Evolutionary conservation across 2,329 filamentous ascomycete species (phyloP).

Genomic region (Penicillium thymicola): DNA sequence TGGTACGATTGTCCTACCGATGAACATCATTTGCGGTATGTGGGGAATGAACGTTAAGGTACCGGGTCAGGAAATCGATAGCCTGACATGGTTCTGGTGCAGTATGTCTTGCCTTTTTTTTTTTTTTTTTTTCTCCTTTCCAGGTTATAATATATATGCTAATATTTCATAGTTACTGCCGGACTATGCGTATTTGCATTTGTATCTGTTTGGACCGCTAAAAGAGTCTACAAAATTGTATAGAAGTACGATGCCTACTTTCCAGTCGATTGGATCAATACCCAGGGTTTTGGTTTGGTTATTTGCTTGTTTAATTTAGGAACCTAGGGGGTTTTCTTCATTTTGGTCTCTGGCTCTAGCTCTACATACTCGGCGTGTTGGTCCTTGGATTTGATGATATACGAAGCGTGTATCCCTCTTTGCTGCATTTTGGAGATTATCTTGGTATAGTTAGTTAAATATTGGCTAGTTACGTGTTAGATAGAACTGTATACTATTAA

Average conservation of each 20-base stretch:
- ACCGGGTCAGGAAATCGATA: constrained; percentile 81
- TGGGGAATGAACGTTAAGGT: constrained; percentile 99
- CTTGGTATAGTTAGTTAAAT: neutral
- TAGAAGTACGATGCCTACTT: constrained; percentile 32
- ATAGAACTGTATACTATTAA: constrained; percentile 12
- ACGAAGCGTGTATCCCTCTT: neutral
- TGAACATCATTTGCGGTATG: constrained; percentile 98
- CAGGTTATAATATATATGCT: neutral
- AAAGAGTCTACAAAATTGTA: constrained; percentile 78
- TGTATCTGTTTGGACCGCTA: constrained; percentile 75
- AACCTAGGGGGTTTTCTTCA: neutral
- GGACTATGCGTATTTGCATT: constrained; percentile 76
- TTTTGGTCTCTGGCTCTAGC: neutral
- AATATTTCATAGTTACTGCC: constrained; percentile 55
- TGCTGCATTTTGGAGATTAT: neutral
- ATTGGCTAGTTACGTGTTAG: neutral
- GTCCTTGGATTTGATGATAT: constrained; percentile 12
- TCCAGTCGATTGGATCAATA: constrained; percentile 5
- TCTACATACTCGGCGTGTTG: neutral
- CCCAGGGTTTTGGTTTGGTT: constrained; percentile 4
- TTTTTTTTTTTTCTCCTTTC: neutral
- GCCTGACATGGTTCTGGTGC: constrained; percentile 70
- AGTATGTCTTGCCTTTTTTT: constrained; percentile 34
- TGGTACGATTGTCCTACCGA: constrained; percentile 93
- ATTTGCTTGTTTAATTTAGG: neutral